Evolutionary conservation across 176 grass and related monocot genomes (phyloP).

Genomic region (Panicum miliaceum): DNA sequence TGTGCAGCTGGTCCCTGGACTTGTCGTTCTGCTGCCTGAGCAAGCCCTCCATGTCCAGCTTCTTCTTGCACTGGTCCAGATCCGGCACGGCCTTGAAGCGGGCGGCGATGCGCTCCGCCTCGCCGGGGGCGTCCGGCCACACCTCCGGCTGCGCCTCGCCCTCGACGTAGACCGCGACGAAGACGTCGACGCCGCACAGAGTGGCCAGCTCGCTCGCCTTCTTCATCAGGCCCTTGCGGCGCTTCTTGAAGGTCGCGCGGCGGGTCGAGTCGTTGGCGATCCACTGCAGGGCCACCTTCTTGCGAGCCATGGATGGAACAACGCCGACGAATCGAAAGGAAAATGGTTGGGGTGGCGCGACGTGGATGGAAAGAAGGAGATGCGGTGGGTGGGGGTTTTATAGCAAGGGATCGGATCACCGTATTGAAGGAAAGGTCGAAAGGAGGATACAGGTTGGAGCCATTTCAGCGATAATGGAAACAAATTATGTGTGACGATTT

Average conservation of each 20-base stretch:
- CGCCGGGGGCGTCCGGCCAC: not conserved
- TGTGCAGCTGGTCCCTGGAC: not conserved
- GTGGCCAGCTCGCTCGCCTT: slow-evolving; percentile 9
- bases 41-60: slow-evolving; percentile 13
- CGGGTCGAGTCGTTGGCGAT: slow-evolving; percentile 5
- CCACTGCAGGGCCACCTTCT: not conserved
- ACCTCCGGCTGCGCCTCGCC: slow-evolving; percentile 5
- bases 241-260: slow-evolving; percentile 6
- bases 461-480: not conserved
- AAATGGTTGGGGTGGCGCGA: not conserved
- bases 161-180: not conserved
- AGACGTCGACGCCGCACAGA: not conserved
- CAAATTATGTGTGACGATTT: not conserved
- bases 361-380: not conserved
- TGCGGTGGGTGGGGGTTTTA: not conserved
- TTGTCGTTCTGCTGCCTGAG: not conserved
- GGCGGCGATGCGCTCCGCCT: not conserved
- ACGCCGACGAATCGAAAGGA: not conserved
- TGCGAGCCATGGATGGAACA: not conserved
- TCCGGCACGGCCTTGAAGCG: slow-evolving; percentile 21
- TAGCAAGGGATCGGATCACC: not conserved
- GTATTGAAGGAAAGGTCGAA: not conserved
- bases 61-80: slow-evolving; percentile 28
- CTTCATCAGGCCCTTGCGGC: slow-evolving; percentile 21
- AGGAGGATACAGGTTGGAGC: not conserved